A percentile compares a stretch with the other conserved stretches of the same genome.
Evolutionary conservation across 768 basidiomycete species (phyloP).

Genomic region (Tubosaeta brunneosetosa): DNA sequence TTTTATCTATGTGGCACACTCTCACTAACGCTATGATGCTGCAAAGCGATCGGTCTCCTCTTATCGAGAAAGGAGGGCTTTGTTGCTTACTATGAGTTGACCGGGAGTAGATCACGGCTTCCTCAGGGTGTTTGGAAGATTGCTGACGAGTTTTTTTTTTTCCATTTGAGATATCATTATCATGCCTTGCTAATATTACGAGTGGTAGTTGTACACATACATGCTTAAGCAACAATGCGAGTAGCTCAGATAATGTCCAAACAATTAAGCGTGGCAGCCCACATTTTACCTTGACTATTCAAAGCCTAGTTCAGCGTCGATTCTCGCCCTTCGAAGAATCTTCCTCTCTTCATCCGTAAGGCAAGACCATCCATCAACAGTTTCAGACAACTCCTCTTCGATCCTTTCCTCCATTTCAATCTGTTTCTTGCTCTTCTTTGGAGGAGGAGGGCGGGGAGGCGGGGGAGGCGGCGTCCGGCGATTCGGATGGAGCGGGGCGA

Average conservation of each 20-base stretch:
- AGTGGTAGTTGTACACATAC: neutral
- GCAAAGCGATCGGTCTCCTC: neutral
- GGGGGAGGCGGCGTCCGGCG: conserved; percentile 71
- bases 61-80: neutral
- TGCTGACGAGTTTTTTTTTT: no score
- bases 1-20: neutral
- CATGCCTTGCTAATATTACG: neutral
- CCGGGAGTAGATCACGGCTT: neutral
- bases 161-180: no score
- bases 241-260: neutral
- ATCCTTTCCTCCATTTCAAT: conserved; percentile 71
- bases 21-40: neutral
- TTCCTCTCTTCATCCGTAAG: conserved; percentile 41
- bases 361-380: conserved; percentile 58
- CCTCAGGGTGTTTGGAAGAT: neutral
- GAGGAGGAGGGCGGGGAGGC: conserved; percentile 61
- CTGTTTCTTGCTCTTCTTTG: conserved; percentile 79
- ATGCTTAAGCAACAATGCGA: neutral
- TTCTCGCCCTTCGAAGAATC: conserved; percentile 53
- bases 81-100: neutral
- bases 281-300: conserved; percentile 29
- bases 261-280: neutral
- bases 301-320: conserved; percentile 59
- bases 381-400: conserved; percentile 75
- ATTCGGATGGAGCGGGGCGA: conserved; percentile 74